These are phyloP conservation scores for Pelagomonas calceolata DNA, from an alignment of 108 stramenopile species.

Conservation along the genomic window DNA sequence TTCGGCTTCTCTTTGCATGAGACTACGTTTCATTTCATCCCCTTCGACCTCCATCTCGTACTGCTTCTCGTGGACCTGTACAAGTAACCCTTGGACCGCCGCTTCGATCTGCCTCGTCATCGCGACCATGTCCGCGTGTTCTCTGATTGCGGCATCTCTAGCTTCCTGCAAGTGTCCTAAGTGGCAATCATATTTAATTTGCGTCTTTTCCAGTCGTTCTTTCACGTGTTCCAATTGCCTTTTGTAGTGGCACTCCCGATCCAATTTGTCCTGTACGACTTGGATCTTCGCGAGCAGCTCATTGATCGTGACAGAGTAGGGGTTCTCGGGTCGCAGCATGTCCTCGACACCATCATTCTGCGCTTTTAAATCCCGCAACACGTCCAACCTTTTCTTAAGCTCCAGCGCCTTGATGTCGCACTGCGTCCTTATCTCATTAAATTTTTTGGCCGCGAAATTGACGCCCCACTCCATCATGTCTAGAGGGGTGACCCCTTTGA, in stretches of 20 bases:
- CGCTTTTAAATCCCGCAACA: constrained; percentile 37
- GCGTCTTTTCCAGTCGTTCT: constrained; percentile 40
- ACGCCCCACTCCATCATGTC: constrained; percentile 25
- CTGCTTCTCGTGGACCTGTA: constrained; percentile 30
- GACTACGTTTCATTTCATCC: constrained; percentile 24
- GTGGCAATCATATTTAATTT: constrained; percentile 48
- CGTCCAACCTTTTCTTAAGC: constrained; percentile 35
- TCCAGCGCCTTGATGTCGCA: constrained; percentile 40
- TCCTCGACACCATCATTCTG: constrained; percentile 49
- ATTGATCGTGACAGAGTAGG: constrained; percentile 37
- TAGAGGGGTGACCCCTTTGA: constrained; percentile 3
- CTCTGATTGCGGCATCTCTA: constrained; percentile 26
- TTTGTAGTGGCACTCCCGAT: constrained; percentile 44
- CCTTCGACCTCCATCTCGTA: constrained; percentile 24
- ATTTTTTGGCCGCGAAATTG: constrained; percentile 34
- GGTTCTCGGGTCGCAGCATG: constrained; percentile 48
- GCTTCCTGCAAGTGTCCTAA: constrained; percentile 51
- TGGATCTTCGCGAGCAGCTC: constrained; percentile 42
- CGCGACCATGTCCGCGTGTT: constrained; percentile 24
- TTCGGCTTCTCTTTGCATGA: constrained; percentile 25
- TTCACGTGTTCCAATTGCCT: constrained; percentile 54
- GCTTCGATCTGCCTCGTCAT: constrained; percentile 42
- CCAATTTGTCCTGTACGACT: constrained; percentile 34
- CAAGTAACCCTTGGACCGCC: constrained; percentile 21
- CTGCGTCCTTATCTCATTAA: constrained; percentile 48